Evolutionary conservation across 176 grass and related monocot genomes (phyloP).

Genomic region (Triticum dicoccoides): DNA sequence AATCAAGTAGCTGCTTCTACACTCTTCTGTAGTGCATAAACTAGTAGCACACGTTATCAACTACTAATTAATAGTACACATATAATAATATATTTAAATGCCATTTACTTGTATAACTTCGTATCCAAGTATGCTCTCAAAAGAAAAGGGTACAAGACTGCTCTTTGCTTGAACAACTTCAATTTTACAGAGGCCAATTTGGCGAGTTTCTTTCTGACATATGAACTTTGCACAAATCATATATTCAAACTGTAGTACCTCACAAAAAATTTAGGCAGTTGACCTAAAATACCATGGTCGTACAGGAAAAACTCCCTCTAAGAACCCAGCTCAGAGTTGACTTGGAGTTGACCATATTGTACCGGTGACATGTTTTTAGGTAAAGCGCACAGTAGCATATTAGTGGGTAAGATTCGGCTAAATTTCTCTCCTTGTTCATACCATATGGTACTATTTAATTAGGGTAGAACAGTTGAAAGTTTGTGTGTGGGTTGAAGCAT

Average conservation of each 20-base stretch:
- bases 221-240: not conserved
- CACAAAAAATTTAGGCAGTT: not conserved
- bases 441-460: constrained; percentile 23
- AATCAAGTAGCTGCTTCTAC: constrained; percentile 30
- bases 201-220: not conserved
- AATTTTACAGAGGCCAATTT: not conserved
- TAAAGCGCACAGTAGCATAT: not conserved
- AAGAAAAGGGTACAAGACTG: not conserved
- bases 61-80: not conserved
- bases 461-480: not conserved
- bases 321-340: not conserved
- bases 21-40: constrained; percentile 31
- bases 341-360: constrained; percentile 1
- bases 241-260: not conserved
- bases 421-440: not conserved
- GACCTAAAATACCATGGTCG: not conserved
- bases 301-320: not conserved
- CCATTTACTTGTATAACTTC: not conserved
- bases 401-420: not conserved
- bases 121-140: not conserved
- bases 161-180: not conserved
- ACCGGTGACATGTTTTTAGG: not conserved
- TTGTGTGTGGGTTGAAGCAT: constrained; percentile 2
- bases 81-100: not conserved
- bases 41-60: not conserved